phyloP scores from a whole-genome alignment of 2,329 filamentous ascomycete species.

The Leptoxyphium fumago region DNA sequence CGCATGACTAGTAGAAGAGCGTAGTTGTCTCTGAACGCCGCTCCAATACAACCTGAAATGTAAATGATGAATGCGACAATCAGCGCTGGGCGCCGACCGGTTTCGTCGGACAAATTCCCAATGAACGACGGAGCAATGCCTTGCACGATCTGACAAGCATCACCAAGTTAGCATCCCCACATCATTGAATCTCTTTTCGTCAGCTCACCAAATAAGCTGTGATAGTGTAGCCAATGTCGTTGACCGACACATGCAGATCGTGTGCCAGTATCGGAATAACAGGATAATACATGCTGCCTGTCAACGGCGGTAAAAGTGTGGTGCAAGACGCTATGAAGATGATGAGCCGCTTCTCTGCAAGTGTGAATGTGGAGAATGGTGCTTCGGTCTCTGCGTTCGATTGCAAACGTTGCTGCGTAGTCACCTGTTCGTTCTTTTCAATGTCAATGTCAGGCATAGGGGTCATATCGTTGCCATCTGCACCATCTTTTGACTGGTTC shows the following conservation, averaged over 20 bases:
- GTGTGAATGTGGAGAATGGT: constrained; percentile 24
- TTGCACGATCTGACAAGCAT: constrained; percentile 36
- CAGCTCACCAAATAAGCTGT: constrained; percentile 40
- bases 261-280: constrained; percentile 35
- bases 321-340: constrained; percentile 36
- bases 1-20: constrained; percentile 14
- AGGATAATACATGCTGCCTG: constrained; percentile 40
- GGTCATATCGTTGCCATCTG: not conserved
- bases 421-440: not conserved
- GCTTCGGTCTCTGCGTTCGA: not conserved
- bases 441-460: no score
- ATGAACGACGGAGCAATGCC: constrained; percentile 25
- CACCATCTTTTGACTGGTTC: not conserved
- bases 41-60: constrained; percentile 12
- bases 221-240: constrained; percentile 34
- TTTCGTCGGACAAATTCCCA: constrained; percentile 14
- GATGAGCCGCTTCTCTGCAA: constrained; percentile 30
- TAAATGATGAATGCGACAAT: constrained; percentile 17
- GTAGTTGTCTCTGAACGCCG: constrained; percentile 13
- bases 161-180: not conserved
- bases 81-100: constrained; percentile 12
- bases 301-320: constrained; percentile 38
- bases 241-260: constrained; percentile 30
- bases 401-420: not conserved
- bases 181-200: constrained; percentile 7